Conservation (phyloP, 768 basidiomycete species). For the Mycena indigotica region DNA sequence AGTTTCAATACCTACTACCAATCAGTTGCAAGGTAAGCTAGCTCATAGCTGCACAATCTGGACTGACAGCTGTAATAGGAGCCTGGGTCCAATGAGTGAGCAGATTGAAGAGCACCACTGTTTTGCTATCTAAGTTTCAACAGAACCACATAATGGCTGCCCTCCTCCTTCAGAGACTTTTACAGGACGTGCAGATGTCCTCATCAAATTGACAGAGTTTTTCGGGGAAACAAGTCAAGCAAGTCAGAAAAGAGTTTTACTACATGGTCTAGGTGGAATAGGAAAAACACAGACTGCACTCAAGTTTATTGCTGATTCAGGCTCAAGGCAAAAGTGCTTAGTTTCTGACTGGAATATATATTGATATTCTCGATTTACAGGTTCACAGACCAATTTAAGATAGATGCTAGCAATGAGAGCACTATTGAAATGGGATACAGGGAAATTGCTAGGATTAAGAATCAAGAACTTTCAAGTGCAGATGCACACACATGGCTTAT, state of each 20-base stretch:
- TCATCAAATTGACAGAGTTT: neutral
- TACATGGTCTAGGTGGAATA: conserved; percentile 6
- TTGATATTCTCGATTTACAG: neutral
- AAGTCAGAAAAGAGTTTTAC: neutral
- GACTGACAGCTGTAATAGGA: no score
- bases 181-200: neutral
- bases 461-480: neutral
- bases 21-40: no score
- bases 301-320: conserved; percentile 6
- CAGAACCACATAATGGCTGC: neutral
- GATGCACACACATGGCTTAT: conserved; percentile 5
- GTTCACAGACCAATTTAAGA: conserved; percentile 6
- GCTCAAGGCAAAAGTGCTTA: neutral
- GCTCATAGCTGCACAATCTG: no score
- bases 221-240: neutral
- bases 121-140: no score
- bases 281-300: conserved; percentile 13
- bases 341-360: neutral
- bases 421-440: conserved; percentile 10
- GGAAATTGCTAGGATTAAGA: conserved; percentile 4
- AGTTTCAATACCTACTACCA: no score
- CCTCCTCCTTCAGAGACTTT: neutral
- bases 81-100: no score
- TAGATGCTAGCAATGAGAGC: conserved; percentile 8
- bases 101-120: no score